Evolutionary conservation across 2,329 filamentous ascomycete genomes (phyloP).

Genomic region (Amylocarpus encephaloides): DNA sequence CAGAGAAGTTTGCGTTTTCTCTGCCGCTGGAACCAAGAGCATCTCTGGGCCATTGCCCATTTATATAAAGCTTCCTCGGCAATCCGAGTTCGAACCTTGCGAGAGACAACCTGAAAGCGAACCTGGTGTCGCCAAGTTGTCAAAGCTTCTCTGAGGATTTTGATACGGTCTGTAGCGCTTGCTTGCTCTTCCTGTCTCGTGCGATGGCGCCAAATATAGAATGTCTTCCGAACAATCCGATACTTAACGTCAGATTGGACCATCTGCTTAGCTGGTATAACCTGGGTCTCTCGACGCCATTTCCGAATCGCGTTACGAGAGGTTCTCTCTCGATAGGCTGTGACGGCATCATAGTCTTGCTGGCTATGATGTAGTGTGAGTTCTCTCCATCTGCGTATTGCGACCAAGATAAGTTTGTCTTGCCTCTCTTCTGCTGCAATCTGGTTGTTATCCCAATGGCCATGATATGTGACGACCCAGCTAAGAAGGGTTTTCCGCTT

Average conservation of each 20-base stretch:
- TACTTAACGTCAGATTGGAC: conserved; percentile 39
- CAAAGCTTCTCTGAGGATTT: conserved; percentile 50
- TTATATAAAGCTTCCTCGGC: conserved; percentile 51
- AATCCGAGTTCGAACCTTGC: conserved; percentile 49
- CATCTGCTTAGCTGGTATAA: conserved; percentile 27
- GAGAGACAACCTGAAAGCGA: conserved; percentile 44
- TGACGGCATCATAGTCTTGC: conserved; percentile 14
- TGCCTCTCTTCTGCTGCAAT: conserved; percentile 12
- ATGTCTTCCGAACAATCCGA: conserved; percentile 39
- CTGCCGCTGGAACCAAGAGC: conserved; percentile 29
- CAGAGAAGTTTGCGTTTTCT: conserved; percentile 35
- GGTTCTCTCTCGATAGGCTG: conserved; percentile 8
- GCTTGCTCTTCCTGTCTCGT: conserved; percentile 41
- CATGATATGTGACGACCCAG: conserved; percentile 21
- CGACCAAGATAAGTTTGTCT: conserved; percentile 15
- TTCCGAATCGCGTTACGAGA: conserved; percentile 18
- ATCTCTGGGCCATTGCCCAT: conserved; percentile 50
- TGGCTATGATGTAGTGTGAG: conserved; percentile 11
- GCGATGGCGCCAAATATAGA: conserved; percentile 44
- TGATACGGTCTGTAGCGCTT: conserved; percentile 41
- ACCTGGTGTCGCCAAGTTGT: conserved; percentile 57
- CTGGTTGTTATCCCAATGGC: conserved; percentile 11
- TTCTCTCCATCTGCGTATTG: conserved; percentile 22
- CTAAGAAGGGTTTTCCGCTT: conserved; percentile 19
- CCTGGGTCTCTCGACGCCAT: conserved; percentile 23